These are phyloP conservation scores for Aspergillus japonicus DNA, from an alignment of 2,329 filamentous ascomycete genomes.

Conservation along the genomic window DNA sequence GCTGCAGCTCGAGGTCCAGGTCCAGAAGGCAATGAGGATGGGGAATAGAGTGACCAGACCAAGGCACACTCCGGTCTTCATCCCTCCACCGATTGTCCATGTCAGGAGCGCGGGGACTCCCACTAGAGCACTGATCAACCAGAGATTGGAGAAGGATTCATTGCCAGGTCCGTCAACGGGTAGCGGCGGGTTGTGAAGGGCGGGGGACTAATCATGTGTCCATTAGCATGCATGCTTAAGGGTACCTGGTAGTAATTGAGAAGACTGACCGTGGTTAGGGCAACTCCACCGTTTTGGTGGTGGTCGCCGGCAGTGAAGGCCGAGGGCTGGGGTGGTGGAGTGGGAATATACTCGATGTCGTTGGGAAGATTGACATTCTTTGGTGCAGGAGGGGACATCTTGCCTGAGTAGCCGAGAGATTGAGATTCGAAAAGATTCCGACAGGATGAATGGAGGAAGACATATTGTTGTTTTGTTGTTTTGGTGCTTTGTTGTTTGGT, in stretches of 20 bases:
- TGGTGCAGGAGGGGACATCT: neutral
- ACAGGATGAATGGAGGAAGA: no score
- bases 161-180: slow-evolving; percentile 27
- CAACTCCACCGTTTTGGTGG: slow-evolving; percentile 25
- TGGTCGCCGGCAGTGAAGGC: slow-evolving; percentile 19
- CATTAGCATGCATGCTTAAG: neutral
- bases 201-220: slow-evolving; percentile 18
- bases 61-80: slow-evolving; percentile 19
- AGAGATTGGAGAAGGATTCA: slow-evolving; percentile 27
- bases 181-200: slow-evolving; percentile 27
- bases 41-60: slow-evolving; percentile 18
- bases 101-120: slow-evolving; percentile 23
- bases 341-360: slow-evolving; percentile 26
- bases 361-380: slow-evolving; percentile 3
- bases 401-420: no score
- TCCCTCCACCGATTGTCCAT: slow-evolving; percentile 17
- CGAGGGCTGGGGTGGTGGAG: slow-evolving; percentile 23
- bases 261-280: slow-evolving; percentile 23
- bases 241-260: neutral
- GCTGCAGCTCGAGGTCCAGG: slow-evolving; percentile 17
- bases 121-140: slow-evolving; percentile 19
- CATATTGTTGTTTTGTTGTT: neutral
- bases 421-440: no score
- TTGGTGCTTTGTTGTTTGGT: neutral
- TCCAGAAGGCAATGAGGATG: slow-evolving; percentile 24